A percentile compares a stretch with the other conserved stretches of the same genome.
These are phyloP conservation scores for Globisporangium takayamanum DNA, from an alignment of 352 stramenopile species.

Conservation along the genomic window DNA sequence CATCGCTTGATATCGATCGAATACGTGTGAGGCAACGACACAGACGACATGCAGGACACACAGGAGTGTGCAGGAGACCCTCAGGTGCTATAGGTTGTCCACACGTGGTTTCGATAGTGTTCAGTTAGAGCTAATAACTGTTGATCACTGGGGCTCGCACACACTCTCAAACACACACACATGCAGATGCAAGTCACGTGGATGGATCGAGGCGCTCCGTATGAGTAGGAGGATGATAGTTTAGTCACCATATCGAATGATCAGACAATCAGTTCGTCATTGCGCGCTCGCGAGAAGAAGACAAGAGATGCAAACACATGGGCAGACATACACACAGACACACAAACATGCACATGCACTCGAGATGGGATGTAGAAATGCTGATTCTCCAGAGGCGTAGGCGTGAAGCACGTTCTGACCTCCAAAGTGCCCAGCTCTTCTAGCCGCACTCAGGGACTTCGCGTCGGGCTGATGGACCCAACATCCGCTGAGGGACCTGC, in stretches of 20 bases:
- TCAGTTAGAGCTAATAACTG: conserved; percentile 90
- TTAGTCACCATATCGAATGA: conserved; percentile 20
- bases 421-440: conserved; percentile 76
- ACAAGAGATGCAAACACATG: conserved; percentile 9
- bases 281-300: conserved; percentile 19
- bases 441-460: conserved; percentile 57
- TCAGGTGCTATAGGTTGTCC: conserved; percentile 38
- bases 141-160: conserved; percentile 53
- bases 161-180: not conserved
- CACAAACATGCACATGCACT: not conserved
- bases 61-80: conserved; percentile 12
- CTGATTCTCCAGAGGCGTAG: conserved; percentile 66
- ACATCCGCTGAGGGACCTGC: conserved; percentile 60
- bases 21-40: no score
- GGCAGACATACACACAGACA: not conserved
- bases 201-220: conserved; percentile 31
- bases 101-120: conserved; percentile 62
- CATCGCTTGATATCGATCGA: no score
- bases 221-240: conserved; percentile 71
- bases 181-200: conserved; percentile 3
- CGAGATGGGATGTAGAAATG: conserved; percentile 54
- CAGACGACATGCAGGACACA: not conserved
- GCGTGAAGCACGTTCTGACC: conserved; percentile 51
- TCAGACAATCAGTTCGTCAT: conserved; percentile 36
- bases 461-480: conserved; percentile 74